phyloP scores from a whole-genome alignment of 768 basidiomycete species.

The Dioszegia aurantiaca region DNA sequence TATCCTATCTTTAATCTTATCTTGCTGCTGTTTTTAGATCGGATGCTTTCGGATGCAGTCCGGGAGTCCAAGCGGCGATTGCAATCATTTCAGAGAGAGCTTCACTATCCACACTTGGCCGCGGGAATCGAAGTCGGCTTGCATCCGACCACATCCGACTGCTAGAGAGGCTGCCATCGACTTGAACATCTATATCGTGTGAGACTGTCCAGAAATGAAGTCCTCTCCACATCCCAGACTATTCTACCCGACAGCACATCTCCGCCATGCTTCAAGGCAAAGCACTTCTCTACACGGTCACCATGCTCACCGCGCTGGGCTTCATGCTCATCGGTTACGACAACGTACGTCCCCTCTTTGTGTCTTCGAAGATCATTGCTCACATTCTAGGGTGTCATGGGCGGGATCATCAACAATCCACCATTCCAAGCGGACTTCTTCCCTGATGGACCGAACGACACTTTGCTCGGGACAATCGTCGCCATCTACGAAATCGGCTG shows the following conservation, averaged over 20 bases:
- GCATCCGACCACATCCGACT: too few species aligned
- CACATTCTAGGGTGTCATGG: constrained; percentile 18
- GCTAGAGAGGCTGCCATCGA: too few species aligned
- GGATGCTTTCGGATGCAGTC: too few species aligned
- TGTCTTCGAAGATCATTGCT: not conserved
- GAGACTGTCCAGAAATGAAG: too few species aligned
- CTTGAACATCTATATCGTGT: too few species aligned
- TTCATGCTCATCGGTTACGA: constrained; percentile 39
- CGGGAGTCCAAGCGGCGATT: too few species aligned
- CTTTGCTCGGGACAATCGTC: constrained; percentile 27
- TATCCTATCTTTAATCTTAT: too few species aligned
- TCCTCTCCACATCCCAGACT: not conserved
- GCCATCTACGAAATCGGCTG: constrained; percentile 35
- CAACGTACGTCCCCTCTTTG: constrained; percentile 22
- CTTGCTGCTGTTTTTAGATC: too few species aligned
- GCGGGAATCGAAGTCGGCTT: too few species aligned
- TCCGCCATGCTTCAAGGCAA: not conserved
- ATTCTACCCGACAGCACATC: not conserved
- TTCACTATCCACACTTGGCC: too few species aligned
- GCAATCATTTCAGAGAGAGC: too few species aligned
- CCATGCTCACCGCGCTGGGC: constrained; percentile 28
- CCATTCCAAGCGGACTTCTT: constrained; percentile 25
- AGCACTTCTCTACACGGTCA: constrained; percentile 19
- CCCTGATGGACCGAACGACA: not conserved
- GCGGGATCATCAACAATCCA: constrained; percentile 33